Percentiles rank a stretch among this genome's conserved stretches.
These are phyloP conservation scores for Phytophthora boehmeriae DNA, from an alignment of 352 stramenopile genomes.

Conservation along the genomic window DNA sequence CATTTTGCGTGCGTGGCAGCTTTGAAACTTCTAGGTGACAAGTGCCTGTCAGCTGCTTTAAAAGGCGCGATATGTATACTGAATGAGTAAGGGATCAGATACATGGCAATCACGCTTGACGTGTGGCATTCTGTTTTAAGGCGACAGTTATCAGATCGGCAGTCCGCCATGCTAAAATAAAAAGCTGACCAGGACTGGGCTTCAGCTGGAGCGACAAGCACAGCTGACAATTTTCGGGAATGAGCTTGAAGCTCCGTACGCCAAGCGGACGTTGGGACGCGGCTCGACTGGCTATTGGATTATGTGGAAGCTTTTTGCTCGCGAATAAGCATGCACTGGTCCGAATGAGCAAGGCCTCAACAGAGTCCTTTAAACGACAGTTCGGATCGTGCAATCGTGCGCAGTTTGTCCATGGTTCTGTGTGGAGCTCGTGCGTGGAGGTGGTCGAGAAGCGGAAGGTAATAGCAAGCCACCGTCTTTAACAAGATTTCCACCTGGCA, in stretches of 20 bases:
- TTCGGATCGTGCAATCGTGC: neutral
- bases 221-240: conserved; percentile 26
- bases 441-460: neutral
- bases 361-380: neutral
- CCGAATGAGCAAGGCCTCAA: neutral
- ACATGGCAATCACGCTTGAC: neutral
- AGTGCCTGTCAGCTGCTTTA: too few relatives aligned
- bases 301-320: conserved; percentile 29
- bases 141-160: conserved; percentile 1
- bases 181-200: conserved; percentile 10
- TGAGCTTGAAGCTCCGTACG: conserved; percentile 21
- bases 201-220: conserved; percentile 3
- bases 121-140: neutral
- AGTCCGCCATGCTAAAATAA: too few relatives aligned
- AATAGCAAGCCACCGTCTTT: neutral
- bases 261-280: conserved; percentile 20
- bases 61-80: neutral
- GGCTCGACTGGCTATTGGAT: conserved; percentile 19
- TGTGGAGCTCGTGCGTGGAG: neutral
- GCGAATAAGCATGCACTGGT: neutral
- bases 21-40: neutral
- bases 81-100: too few relatives aligned
- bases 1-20: conserved; percentile 31
- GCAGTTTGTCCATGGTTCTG: conserved; percentile 1
- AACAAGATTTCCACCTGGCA: neutral